Evolutionary conservation across 108 stramenopile species (phyloP), one percentile per base, ranked within the genome.

Genomic region (Aureococcus anophagefferens): DNA sequence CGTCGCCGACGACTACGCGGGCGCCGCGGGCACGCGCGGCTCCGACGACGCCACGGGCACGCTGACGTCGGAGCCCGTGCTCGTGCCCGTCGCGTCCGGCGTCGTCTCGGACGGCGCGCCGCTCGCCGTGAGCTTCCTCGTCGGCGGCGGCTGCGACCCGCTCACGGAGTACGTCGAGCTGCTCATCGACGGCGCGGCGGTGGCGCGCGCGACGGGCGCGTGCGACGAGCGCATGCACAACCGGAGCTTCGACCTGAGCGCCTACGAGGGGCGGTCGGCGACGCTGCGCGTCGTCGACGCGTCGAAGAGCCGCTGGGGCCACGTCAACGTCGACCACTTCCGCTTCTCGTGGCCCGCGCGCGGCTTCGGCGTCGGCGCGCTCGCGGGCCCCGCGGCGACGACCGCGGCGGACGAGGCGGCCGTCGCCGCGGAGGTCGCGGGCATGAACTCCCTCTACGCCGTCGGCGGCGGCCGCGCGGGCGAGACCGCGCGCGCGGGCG

Each of bases 121-220:
- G 63, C 33, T n/a, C 11, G 46, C 63, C n/a, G 87, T 92, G 14
- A 70, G 66, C 30, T 84, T 92, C 51, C 77, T 89, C 32, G 75
- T 92, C 32, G 90, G 90, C 13, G 91, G 91, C 25, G 91, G 91
- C 4, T 92, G 91, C 70, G 85, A 91, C 72, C 74, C 79, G 51
- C 37, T 76, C 34, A 75, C 71, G 45, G 77, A 70, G n/a, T 93
- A 85, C 73, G 85, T 91, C 16, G 91, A 93, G 64, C 84, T 93
- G 15, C 63, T 90, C 28, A 86, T 89, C n/a, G 91, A 92, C 72
- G 89, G 90, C 14, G 77, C 74, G 33, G 68, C 83, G 16, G 81
- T 89, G 14, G 75, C 84, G 25, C 69, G 85, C 30, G 84, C 78
- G 3, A 91, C 91, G n/a, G 91, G 91, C 16, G 66, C 44, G 35